Base-by-base conservation (phyloP, 371 early-diverging fungal species). In the Syncephalastrum monosporum region DNA sequence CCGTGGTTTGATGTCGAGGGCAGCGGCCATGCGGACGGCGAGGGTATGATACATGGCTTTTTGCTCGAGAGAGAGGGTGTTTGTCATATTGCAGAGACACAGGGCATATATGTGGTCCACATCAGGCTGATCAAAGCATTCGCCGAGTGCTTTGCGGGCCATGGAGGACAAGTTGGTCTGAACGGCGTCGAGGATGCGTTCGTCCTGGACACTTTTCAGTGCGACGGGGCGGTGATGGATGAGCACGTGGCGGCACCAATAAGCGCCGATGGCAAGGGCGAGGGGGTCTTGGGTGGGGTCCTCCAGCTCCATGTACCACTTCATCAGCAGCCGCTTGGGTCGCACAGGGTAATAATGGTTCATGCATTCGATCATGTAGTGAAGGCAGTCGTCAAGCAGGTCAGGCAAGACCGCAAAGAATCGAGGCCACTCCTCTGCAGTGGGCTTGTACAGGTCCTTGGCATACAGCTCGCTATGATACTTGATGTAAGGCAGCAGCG, bases 321-420 rank as follows among this genome's bases (percentile, higher is more conserved):
- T 47, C 23, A 63, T 27, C 2, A 65, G 48, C 10, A 59, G 12
- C 7, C 56, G 29, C 16, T 55, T 51, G 25, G 71, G 66, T 42
- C 63, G 60, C 3, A 70, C 63, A n/a, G 71, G 60, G 44, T 59
- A 70, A 38, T 70, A 70, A 21, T 60, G 66, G 57, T 70, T 70
- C 71, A 70, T 70, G 50, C 71, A 65, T 19, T 50, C 50, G 14
- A 60, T 50, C 19, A 65, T 57, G 25, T 57, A 60, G 25, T 59
- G 61, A 1, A 68, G 55, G 49, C 64, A 62, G 16, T 64, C 64
- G 42, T 61, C 64, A n/a, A 68, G 27, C 15, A 68, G 41, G 1
- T 44, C 52, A 1, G 62, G 57, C 0, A 68, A 38, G 5, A 57
- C 29, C 1, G 56, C 51, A 13, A 49, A 17, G 25, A 67, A 41